Evolutionary conservation across 371 early-diverging fungal genomes (phyloP).

Genomic region (Lichtheimia ornata): DNA sequence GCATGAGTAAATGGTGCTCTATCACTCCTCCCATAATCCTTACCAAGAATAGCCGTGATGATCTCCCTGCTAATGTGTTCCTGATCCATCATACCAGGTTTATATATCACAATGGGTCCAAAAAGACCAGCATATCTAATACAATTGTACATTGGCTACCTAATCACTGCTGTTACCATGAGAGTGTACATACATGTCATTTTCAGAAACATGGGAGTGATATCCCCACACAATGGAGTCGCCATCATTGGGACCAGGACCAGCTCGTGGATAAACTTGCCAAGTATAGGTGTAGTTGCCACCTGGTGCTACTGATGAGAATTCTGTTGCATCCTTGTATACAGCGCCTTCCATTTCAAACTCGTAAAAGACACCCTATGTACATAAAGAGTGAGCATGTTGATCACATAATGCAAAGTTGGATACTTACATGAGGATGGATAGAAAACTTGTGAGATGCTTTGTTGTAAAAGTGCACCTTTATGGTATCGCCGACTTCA

Average conservation of each 20-base stretch:
- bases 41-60: slow-evolving; percentile 43
- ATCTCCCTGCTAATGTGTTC: slow-evolving; percentile 24
- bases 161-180: neutral
- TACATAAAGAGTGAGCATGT: neutral
- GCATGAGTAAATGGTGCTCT: neutral
- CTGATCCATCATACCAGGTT: slow-evolving; percentile 31
- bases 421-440: slow-evolving; percentile 50
- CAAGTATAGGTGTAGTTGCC: slow-evolving; percentile 45
- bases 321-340: slow-evolving; percentile 35
- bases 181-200: slow-evolving; percentile 32
- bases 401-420: neutral
- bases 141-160: neutral
- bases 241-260: slow-evolving; percentile 49
- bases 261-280: slow-evolving; percentile 44
- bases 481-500: slow-evolving; percentile 51
- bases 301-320: slow-evolving; percentile 34
- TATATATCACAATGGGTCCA: slow-evolving; percentile 50
- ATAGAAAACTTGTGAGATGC: slow-evolving; percentile 40
- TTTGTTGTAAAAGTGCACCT: slow-evolving; percentile 47
- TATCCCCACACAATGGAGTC: slow-evolving; percentile 51
- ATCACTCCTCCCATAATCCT: neutral
- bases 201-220: slow-evolving; percentile 52
- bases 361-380: slow-evolving; percentile 46
- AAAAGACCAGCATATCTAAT: slow-evolving; percentile 45
- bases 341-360: slow-evolving; percentile 57